Evolutionary conservation across 225 moss, liverwort and hornwort species (phyloP).

Genomic region (Anthoceros angustus): DNA sequence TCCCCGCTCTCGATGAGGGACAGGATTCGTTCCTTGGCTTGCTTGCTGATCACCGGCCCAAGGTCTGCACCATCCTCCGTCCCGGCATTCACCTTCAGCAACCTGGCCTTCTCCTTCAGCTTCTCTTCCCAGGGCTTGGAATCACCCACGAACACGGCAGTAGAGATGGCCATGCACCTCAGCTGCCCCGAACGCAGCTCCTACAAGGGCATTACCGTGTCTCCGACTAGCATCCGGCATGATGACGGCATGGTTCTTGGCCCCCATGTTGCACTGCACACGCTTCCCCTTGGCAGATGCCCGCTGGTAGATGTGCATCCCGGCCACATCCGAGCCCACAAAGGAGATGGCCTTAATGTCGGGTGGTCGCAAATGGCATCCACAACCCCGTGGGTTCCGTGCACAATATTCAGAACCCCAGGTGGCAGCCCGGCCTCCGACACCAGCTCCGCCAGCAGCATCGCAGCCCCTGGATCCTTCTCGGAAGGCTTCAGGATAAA

Average conservation of each 20-base stretch:
- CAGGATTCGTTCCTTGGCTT: slow-evolving; percentile 75
- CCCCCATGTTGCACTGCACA: slow-evolving; percentile 94
- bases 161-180: slow-evolving; percentile 87
- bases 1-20: slow-evolving; percentile 60
- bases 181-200: slow-evolving; percentile 89
- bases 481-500: too few relatives aligned
- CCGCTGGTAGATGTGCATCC: slow-evolving; percentile 87
- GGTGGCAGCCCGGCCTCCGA: too few relatives aligned
- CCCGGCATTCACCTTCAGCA: too few relatives aligned
- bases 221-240: slow-evolving; percentile 70
- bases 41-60: too few relatives aligned
- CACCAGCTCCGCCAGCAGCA: slow-evolving; percentile 75
- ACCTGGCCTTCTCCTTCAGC: too few relatives aligned
- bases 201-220: slow-evolving; percentile 75
- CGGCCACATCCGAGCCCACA: slow-evolving; percentile 80
- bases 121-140: too few relatives aligned
- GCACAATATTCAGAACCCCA: too few relatives aligned
- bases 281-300: slow-evolving; percentile 77
- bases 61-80: too few relatives aligned
- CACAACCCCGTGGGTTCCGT: slow-evolving; percentile 68
- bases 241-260: slow-evolving; percentile 86
- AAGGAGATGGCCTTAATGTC: slow-evolving; percentile 80
- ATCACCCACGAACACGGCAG: too few relatives aligned
- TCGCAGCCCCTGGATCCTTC: slow-evolving; percentile 87
- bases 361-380: slow-evolving; percentile 85